phyloP scores from a whole-genome alignment of 2,329 filamentous ascomycete species.

The Colletotrichum neosansevieriae region DNA sequence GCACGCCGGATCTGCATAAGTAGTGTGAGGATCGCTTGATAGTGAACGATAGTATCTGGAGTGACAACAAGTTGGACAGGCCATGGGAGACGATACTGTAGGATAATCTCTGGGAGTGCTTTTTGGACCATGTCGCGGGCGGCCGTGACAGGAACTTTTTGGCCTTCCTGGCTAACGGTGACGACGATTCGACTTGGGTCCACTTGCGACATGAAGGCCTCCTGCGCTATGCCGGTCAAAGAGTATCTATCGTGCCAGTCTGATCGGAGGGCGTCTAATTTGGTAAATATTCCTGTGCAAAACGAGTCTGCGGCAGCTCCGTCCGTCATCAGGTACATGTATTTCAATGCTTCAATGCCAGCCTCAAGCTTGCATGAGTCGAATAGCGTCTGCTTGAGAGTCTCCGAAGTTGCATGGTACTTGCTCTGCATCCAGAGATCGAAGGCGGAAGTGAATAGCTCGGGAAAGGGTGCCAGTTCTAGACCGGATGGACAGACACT shows the following conservation, averaged over 20 bases:
- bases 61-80: slow-evolving; percentile 79
- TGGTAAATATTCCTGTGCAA: slow-evolving; percentile 77
- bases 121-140: slow-evolving; percentile 51
- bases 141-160: slow-evolving; percentile 57
- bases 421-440: slow-evolving; percentile 82
- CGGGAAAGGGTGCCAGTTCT: slow-evolving; percentile 75
- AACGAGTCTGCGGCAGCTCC: slow-evolving; percentile 76
- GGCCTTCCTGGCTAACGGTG: slow-evolving; percentile 57
- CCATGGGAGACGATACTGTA: slow-evolving; percentile 78
- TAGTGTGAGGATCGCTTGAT: slow-evolving; percentile 80
- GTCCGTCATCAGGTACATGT: slow-evolving; percentile 82
- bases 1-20: slow-evolving; percentile 83
- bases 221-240: slow-evolving; percentile 81
- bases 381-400: slow-evolving; percentile 76
- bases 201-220: slow-evolving; percentile 72
- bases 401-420: slow-evolving; percentile 75
- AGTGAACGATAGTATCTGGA: slow-evolving; percentile 71
- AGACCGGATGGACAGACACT: slow-evolving; percentile 63
- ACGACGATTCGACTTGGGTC: slow-evolving; percentile 74
- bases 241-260: slow-evolving; percentile 86
- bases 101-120: slow-evolving; percentile 70
- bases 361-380: slow-evolving; percentile 74
- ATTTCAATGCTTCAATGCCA: slow-evolving; percentile 75
- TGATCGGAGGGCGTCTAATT: slow-evolving; percentile 71
- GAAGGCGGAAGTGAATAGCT: slow-evolving; percentile 79